Base-by-base conservation (phyloP, 495 filamentous ascomycete genomes). In the Penicillium antarcticum region DNA sequence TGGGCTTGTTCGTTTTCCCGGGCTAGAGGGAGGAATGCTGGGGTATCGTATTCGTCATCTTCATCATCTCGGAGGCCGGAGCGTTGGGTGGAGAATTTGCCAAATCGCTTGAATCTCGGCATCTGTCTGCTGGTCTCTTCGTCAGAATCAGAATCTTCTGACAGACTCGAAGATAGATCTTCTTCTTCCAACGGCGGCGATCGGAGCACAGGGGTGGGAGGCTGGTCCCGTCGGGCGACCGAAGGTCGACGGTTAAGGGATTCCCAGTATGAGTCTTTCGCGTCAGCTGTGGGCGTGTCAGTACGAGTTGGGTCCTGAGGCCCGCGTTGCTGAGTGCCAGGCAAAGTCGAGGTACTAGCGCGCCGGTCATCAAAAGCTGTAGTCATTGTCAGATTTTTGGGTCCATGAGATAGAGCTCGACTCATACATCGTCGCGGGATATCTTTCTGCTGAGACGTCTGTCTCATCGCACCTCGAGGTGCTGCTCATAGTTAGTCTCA, bases 21-120 rank as follows among this genome's bases (percentile, higher is more conserved):
- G 33, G 49, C 60, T 56, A 89, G 82, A 1, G 91, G 90, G 2
- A 94, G 77, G 59, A 92, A 95, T 1, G 87, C 84, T 1, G 88
- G 87, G 0, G 74, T 66, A 26, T 82, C 79, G 34, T 81, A 79
- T 8, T 79, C 76, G 8, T 78, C 74, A 31, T 75, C 69, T 5
- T 76, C 68, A 10, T 73, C 69, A 42, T 72, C 72, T 8, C 64
- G 55, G 1, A 73, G 43, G 9, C 69, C 60, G 0, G 63, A 56
- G 12, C 59, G 63, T 29, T 74, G 69, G 1, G 56, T 68, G 1
- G 73, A 77, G 35, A 68, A 70, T 47, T 68, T 68, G 5, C 71
- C 72, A 39, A 74, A 72, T 6, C 65, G 70, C 42, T 61, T 62
- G 42, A 71, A 70, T 3, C 61, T 49, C 1, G 65, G 64, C 4